Base-by-base conservation (phyloP, 1,284 basidiomycete genomes). In the Meira miltonrushii region DNA sequence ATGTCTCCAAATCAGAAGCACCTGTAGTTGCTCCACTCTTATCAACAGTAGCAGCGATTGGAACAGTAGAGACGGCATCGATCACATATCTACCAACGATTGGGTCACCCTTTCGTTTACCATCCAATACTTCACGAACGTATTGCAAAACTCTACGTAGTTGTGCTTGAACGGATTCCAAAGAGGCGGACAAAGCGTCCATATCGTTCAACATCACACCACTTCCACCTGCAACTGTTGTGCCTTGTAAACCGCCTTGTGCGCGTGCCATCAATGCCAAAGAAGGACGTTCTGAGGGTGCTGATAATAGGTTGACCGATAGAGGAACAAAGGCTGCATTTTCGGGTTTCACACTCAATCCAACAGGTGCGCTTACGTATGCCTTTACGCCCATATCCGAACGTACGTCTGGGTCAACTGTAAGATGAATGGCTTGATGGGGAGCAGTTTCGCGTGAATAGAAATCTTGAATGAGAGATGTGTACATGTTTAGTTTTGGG, bases 381-480 rank as follows among this genome's bases (percentile, higher is more conserved):
- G 90, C 90, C 78, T 88, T 89, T 25, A 96, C 87, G 54, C 90
- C 70, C 28, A 74, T 67, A 55, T 71, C 61, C 13, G 28, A 15
- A 9, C 46, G 85, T 17, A 86, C 83, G 25, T 88, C 88, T 12
- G 93, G 94, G 80, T 95, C 92, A 48, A 99, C 82, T 11, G 92
- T 89, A 55, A 99, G 82, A 79, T 98, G 94, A 47, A 99, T 85
- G 4, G 95, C 92, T 60, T 88, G 89, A 79, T 89, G 85, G 4
- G 91, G 89, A 0, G 85, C 82, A 2, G 90, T 92, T 81, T 98
- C 92, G 83, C 89, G 86, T 41, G 90, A 86, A 81, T 95, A 98
- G 81, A 96, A 96, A 81, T 96, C 93, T 84, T 98, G 95, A 75
- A 99, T 95, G 66, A 99, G 84, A 19, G 95, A 92, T 47, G 92